These are phyloP conservation scores for Aphanoascus verrucosus DNA, from an alignment of 2,329 filamentous ascomycete genomes.

Conservation along the genomic window DNA sequence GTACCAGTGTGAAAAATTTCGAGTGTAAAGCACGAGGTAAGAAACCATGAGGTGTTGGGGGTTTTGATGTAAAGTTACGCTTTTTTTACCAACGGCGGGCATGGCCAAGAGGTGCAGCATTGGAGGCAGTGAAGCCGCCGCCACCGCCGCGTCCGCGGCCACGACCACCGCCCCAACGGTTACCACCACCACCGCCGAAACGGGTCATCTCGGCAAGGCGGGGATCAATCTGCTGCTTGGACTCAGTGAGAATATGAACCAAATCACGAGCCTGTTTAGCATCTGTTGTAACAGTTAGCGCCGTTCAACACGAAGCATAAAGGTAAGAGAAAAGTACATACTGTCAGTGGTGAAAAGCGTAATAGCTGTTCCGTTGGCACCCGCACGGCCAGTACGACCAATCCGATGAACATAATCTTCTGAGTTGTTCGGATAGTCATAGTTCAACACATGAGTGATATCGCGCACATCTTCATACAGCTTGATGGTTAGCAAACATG, in stretches of 20 bases:
- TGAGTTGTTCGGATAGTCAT: slow-evolving; percentile 96
- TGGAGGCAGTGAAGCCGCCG: slow-evolving; percentile 52
- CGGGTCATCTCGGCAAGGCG: slow-evolving; percentile 91
- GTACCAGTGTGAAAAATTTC: neutral
- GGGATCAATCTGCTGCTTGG: slow-evolving; percentile 96
- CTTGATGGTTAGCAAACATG: slow-evolving; percentile 64
- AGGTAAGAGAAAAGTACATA: slow-evolving; percentile 44
- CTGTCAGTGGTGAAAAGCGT: slow-evolving; percentile 99
- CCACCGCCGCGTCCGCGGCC: slow-evolving; percentile 59
- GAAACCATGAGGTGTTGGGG: neutral
- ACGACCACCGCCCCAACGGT: slow-evolving; percentile 54
- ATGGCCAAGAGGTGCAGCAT: slow-evolving; percentile 47
- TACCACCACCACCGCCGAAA: slow-evolving; percentile 74
- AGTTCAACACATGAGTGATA: slow-evolving; percentile 99
- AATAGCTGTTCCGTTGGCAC: slow-evolving; percentile 89
- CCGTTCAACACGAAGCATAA: neutral
- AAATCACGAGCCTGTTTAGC: slow-evolving; percentile 95
- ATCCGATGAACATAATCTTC: slow-evolving; percentile 61
- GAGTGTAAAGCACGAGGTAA: neutral
- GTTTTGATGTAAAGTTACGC: neutral
- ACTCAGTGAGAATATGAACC: slow-evolving; percentile 81
- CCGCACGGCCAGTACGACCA: slow-evolving; percentile 59
- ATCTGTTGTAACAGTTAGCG: slow-evolving; percentile 42
- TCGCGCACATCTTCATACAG: slow-evolving; percentile 92
- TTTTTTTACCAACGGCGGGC: slow-evolving; percentile 47